Base-by-base conservation (phyloP, 345 rosid species). In the Pugionium cornutum region DNA sequence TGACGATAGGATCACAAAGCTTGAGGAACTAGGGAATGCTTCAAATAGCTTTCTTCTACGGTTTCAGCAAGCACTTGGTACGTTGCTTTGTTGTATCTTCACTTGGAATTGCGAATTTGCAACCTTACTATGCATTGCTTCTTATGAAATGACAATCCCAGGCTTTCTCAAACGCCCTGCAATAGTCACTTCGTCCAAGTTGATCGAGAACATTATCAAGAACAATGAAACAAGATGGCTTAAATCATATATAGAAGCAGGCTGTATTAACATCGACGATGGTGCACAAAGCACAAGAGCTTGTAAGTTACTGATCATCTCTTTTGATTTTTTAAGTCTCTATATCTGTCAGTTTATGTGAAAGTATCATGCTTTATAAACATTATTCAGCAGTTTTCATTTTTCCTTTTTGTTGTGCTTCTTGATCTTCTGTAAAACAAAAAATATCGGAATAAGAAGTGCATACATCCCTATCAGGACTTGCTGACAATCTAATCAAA, bases 101-200 rank as follows among this genome's bases (percentile, higher is more conserved):
- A 30, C 10, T 35, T 1, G 1, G 2, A 10, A 35, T 10, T 52
- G 25, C n/a, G 7, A 31, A 1, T 39, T 26, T 10, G 4, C 39
- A 60, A 6, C 1, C 29, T 7, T 25, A 27, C 8, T 36, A 6
- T 53, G 44, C 32, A 6, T 64, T 60, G 10, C 27, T 40, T 63
- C 44, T 45, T 30, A 10, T 26, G 45, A 11, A 28, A 48, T 45
- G 69, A 6, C 18, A 0, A 1, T 35, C 66, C 51, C 69, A 89
- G 96, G 78, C 58, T 82, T 78, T 57, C 83, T 91, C 36, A 79
- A 77, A 48, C 82, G 84, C 43, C 84, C 94, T 71, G 79, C 91
- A 1, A 71, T 91, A 2, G 43, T 66, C 9, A 59, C 27, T 54
- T 68, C 73, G 11, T 86, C 97, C 18, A 75, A 74, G 66, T 50